A percentile compares a stretch with the other conserved stretches of the same genome.
phyloP scores from a whole-genome alignment of 805 yeast species.

The Cephaloascus fragrans region DNA sequence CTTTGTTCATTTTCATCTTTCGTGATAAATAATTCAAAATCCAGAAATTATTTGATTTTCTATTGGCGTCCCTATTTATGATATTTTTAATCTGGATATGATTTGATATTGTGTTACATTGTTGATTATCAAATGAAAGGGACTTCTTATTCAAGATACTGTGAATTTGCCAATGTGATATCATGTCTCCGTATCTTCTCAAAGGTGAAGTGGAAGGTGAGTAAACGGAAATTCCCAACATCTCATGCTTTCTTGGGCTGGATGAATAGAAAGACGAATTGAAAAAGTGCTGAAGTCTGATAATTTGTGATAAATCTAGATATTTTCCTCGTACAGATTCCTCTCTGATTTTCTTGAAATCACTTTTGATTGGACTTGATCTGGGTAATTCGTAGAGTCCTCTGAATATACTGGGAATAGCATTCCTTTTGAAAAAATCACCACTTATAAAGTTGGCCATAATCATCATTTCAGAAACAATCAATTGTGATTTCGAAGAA shows the following conservation, averaged over 20 bases:
- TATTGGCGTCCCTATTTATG: neutral
- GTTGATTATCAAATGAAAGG: neutral
- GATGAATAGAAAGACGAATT: constrained; percentile 44
- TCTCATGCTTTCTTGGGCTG: constrained; percentile 39
- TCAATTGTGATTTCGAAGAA: constrained; percentile 44
- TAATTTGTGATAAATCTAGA: constrained; percentile 27
- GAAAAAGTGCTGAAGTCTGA: constrained; percentile 33
- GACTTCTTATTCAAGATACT: constrained; percentile 19
- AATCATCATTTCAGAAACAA: constrained; percentile 84
- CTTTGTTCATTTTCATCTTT: too few species aligned
- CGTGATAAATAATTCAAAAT: too few species aligned
- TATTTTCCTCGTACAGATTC: constrained; percentile 7
- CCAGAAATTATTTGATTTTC: neutral
- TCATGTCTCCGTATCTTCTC: constrained; percentile 70
- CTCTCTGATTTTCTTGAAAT: constrained; percentile 11
- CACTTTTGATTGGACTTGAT: constrained; percentile 11
- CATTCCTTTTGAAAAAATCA: constrained; percentile 25
- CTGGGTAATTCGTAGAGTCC: constrained; percentile 14
- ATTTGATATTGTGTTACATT: neutral
- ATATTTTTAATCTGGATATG: too few species aligned
- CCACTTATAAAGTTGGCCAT: constrained; percentile 61
- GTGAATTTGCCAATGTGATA: constrained; percentile 73
- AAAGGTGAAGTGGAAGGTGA: constrained; percentile 84
- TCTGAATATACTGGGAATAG: constrained; percentile 43
- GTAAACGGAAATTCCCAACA: constrained; percentile 55